Conservation (phyloP, 768 basidiomycete genomes). For the Mycena vulgaris region DNA sequence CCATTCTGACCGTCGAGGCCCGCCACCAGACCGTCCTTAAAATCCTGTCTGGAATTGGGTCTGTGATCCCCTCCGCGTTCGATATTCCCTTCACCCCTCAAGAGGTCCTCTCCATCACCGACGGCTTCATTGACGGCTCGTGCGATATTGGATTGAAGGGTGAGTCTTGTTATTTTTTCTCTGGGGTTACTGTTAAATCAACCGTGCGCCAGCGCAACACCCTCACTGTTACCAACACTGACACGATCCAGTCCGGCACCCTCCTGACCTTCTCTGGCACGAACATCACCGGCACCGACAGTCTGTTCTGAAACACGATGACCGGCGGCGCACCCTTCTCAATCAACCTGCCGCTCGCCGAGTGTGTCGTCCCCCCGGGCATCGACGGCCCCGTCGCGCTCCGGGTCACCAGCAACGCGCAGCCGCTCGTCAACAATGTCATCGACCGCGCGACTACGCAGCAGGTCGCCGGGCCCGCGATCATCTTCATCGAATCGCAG, state of each 20-base stretch:
- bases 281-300: constrained; percentile 66
- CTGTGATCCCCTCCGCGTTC: constrained; percentile 77
- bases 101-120: constrained; percentile 81
- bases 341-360: constrained; percentile 69
- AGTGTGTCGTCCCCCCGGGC: constrained; percentile 76
- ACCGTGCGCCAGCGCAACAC: constrained; percentile 60
- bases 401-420: constrained; percentile 74
- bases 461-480: constrained; percentile 80
- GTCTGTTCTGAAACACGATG: constrained; percentile 83
- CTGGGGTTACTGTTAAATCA: no score
- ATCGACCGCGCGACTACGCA: constrained; percentile 66
- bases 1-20: constrained; percentile 86
- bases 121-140: constrained; percentile 74
- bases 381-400: constrained; percentile 84
- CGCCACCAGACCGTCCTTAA: constrained; percentile 88
- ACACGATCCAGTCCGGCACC: constrained; percentile 70
- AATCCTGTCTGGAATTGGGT: constrained; percentile 70
- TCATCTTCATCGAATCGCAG: constrained; percentile 76
- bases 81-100: constrained; percentile 79
- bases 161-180: constrained; percentile 48
- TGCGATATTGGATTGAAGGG: constrained; percentile 75
- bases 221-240: constrained; percentile 76
- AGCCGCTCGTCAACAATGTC: constrained; percentile 77
- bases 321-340: constrained; percentile 71
- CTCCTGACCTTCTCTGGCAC: constrained; percentile 71